Base-by-base conservation (phyloP, 2,329 filamentous ascomycete species). In the Aspergillus thermomutatus region DNA sequence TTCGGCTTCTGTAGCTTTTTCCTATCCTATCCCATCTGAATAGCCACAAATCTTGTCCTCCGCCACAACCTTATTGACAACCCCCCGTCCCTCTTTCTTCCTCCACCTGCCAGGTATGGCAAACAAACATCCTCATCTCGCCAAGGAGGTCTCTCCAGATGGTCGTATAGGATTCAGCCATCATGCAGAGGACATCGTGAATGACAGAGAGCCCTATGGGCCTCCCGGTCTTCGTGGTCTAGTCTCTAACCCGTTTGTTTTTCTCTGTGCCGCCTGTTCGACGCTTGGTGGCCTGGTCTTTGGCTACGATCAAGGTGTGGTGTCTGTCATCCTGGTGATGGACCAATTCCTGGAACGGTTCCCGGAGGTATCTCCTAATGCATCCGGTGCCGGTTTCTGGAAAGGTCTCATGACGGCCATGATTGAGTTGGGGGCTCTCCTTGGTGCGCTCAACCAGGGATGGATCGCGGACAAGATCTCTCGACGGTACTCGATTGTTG, bases 381-480 rank as follows among this genome's bases (percentile, higher is more conserved):
- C 75, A 9, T 62, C 68, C 7, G 72, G 72, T 5, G 68, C 71
- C 5, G 73, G 74, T 0, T 77, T 77, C 57, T 75, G 71, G 66
- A 77, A 77, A 57, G 75, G 75, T n/a, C 56, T 77, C 59, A 72
- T 83, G 71, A 83, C 81, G 8, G 81, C 81, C 3, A 83, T 83
- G 80, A 78, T 83, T 50, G 79, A 83, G 58, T 62, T 83, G 21
- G 80, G 81, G n/a, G 81, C 80, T 8, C 67, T 82, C 19, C 50
- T 77, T 3, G 75, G 77, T 52, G 77, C 77, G 3, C 53, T 80
- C 21, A 79, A 77, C 40, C 74, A 78, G 55, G 78, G 77, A 4
- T 83, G 76, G 71, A 73, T 82, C 37, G 80, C 81, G 1, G 81
- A 83, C 58, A 79, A 75, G 60, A 75, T 82, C 37, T 82, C 79